phyloP scores from a whole-genome alignment of 2,329 filamentous ascomycete species.

The Nemania sp. region DNA sequence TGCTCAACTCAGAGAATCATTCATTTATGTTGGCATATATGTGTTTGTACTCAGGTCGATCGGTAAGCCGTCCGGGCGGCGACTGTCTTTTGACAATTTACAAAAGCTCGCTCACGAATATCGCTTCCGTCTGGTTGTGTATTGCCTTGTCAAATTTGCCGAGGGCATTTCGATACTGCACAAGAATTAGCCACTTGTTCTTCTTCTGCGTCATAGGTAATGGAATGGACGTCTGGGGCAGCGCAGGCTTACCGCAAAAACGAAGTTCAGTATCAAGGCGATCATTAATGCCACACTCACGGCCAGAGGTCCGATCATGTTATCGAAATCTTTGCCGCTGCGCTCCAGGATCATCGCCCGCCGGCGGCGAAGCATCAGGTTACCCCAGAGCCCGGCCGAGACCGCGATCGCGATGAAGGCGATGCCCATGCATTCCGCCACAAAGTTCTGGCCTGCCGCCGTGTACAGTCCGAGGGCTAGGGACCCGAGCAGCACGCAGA shows the following conservation, averaged over 20 bases:
- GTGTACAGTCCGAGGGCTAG: slow-evolving; percentile 87
- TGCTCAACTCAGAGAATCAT: slow-evolving; percentile 14
- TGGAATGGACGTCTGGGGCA: not conserved
- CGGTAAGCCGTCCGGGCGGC: too few species aligned
- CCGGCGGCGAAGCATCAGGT: slow-evolving; percentile 76
- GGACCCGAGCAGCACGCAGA: slow-evolving; percentile 83
- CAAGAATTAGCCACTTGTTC: slow-evolving; percentile 39
- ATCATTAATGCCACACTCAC: slow-evolving; percentile 79
- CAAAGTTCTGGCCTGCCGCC: slow-evolving; percentile 76
- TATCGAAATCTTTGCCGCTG: slow-evolving; percentile 93
- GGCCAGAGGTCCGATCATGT: slow-evolving; percentile 79
- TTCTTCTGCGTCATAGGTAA: slow-evolving; percentile 19
- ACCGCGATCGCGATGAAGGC: slow-evolving; percentile 81
- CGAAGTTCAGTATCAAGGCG: slow-evolving; percentile 85
- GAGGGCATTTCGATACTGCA: slow-evolving; percentile 41
- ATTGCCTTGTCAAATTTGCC: slow-evolving; percentile 27
- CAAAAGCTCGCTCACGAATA: slow-evolving; percentile 34
- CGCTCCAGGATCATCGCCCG: slow-evolving; percentile 79
- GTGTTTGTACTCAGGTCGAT: too few species aligned
- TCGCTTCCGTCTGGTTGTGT: slow-evolving; percentile 31
- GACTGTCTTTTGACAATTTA: too few species aligned
- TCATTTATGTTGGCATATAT: too few species aligned
- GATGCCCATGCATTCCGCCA: slow-evolving; percentile 79
- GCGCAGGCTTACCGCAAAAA: slow-evolving; percentile 69
- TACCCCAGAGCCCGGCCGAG: slow-evolving; percentile 88